phyloP scores from a whole-genome alignment of 129 eudicot genomes.

The Saposhnikovia divaricata region DNA sequence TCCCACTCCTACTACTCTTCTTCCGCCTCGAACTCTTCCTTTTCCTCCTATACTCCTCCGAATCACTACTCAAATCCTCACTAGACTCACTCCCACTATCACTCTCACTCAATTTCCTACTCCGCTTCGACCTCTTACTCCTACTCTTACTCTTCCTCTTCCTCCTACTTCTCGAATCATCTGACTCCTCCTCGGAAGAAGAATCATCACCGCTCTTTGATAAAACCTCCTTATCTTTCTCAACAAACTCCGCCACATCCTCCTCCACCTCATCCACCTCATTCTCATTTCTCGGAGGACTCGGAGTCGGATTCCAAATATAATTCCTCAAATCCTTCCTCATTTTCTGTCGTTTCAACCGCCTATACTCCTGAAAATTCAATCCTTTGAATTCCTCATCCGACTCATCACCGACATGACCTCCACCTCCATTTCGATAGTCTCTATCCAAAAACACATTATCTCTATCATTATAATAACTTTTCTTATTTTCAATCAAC shows the following conservation, averaged over 20 bases:
- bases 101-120: constrained; percentile 24
- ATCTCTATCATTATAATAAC: constrained; percentile 12
- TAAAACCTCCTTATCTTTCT: constrained; percentile 16
- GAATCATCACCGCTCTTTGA: constrained; percentile 2
- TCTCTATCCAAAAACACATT: constrained; percentile 54
- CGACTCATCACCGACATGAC: constrained; percentile 33
- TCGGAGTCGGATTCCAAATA: constrained; percentile 82
- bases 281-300: constrained; percentile 53
- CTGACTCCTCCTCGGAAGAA: constrained; percentile 15
- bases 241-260: constrained; percentile 33
- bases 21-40: constrained; percentile 28
- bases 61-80: constrained; percentile 38
- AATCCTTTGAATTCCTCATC: constrained; percentile 77
- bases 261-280: constrained; percentile 44
- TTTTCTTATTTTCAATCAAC: neutral
- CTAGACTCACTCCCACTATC: constrained; percentile 33
- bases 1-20: constrained; percentile 24
- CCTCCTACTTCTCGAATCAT: constrained; percentile 32
- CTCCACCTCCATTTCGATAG: constrained; percentile 25
- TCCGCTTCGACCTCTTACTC: constrained; percentile 15
- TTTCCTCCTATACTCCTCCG: constrained; percentile 35
- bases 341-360: constrained; percentile 69
- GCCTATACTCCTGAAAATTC: constrained; percentile 55
- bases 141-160: constrained; percentile 25
- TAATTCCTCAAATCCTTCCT: constrained; percentile 43